Evolutionary conservation across 2,329 filamentous ascomycete genomes (phyloP).

Genomic region (Parastagonospora avenae): DNA sequence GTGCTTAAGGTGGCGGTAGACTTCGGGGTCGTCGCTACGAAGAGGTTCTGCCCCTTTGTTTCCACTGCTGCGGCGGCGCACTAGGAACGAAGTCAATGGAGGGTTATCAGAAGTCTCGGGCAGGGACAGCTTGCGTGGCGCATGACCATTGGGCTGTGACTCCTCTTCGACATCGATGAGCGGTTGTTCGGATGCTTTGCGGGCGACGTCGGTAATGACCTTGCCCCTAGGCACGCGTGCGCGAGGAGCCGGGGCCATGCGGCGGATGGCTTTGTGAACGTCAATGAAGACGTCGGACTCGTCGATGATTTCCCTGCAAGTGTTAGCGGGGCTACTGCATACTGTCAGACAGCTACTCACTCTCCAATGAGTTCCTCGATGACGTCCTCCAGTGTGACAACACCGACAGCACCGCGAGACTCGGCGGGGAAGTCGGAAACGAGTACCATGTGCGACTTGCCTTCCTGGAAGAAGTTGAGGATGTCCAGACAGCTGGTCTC

Average conservation of each 20-base stretch:
- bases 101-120: slow-evolving; percentile 29
- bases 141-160: slow-evolving; percentile 18
- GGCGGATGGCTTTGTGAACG: slow-evolving; percentile 95
- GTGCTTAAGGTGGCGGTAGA: slow-evolving; percentile 66
- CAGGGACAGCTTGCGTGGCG: slow-evolving; percentile 37
- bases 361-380: slow-evolving; percentile 99
- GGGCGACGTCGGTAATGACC: slow-evolving; percentile 53
- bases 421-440: slow-evolving; percentile 92
- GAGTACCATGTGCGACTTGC: slow-evolving; percentile 97
- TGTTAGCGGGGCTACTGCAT: slow-evolving; percentile 10
- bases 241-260: slow-evolving; percentile 82
- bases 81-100: slow-evolving; percentile 47
- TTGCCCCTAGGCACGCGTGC: slow-evolving; percentile 67
- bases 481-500: slow-evolving; percentile 98
- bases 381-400: slow-evolving; percentile 95
- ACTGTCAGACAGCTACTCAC: slow-evolving; percentile 59
- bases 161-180: slow-evolving; percentile 24
- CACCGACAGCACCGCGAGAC: slow-evolving; percentile 85
- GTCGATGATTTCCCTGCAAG: slow-evolving; percentile 87
- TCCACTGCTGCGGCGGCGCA: slow-evolving; percentile 53
- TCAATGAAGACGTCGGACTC: slow-evolving; percentile 98
- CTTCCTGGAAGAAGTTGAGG: slow-evolving; percentile 99
- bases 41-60: slow-evolving; percentile 48
- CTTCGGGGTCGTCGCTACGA: slow-evolving; percentile 58
- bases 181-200: slow-evolving; percentile 30